Base-by-base conservation (phyloP, 768 basidiomycete species). In the Psilocybe azurescens region DNA sequence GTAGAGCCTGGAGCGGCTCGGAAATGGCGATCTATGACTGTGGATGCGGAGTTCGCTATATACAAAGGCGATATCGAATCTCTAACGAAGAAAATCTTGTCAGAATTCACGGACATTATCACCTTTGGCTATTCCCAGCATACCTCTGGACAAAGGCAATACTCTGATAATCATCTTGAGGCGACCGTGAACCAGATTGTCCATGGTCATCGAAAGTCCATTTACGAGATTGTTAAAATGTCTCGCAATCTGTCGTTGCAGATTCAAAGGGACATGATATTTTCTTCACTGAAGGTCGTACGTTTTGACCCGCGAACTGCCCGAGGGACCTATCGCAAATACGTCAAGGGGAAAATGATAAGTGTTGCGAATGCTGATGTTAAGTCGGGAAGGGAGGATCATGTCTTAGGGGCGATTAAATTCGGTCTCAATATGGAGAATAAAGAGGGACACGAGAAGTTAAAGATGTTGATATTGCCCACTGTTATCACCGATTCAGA, bases 1-100 rank as follows among this genome's bases (percentile, higher is more conserved):
- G 7, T 39, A 64, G 60, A 55, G 13, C 18, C 60, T 2, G n/a
- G 11, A 1, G 49, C 49, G 18, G 51, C 64, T 11, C 56, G 54
- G 11, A 56, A 57, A 7, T 65, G 64, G 64, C 56, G 60, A 38
- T 46, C 64, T 16, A 58, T 65, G n/a, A 50, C 56, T 52, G 36
- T 39, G 11, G n/a, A 29, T 9, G 28, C 16, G 5, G 29, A 41
- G 3, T 53, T 33, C 32, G 18, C 38, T 30, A 32, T 33, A 28
- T 3, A 5, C 41, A 44, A 44, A 11, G 41, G 41, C 5, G 14
- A 11, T 16, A 13, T 13, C 14, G n/a, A 9, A 9, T 14, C 11
- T 13, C 7, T 44, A 14, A 13, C 41, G 14, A 13, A 9, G 5
- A n/a, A 16, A 11, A 44, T 44, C 41, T 13, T n/a, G 14, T 16